Conservation (phyloP, 768 basidiomycete species). For the Plicaturopsis crispa region DNA sequence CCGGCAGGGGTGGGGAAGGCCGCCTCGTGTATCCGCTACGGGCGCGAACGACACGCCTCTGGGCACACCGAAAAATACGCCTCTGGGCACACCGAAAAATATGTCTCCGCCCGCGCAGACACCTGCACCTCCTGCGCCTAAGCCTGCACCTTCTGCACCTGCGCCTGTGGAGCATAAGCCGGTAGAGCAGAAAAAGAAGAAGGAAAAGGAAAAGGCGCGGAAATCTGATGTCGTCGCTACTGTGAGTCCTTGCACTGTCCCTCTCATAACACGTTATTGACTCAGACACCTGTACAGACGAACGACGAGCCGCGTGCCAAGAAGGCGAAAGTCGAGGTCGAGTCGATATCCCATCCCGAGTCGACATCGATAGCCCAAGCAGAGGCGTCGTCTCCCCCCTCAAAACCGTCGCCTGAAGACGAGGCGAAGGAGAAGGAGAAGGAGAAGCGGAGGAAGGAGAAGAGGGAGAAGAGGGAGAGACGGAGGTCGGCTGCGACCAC, state of each 20-base stretch:
- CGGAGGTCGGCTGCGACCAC: conserved; percentile 13
- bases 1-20: conserved; percentile 20
- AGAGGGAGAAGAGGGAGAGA: conserved; percentile 21
- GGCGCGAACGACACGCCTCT: conserved; percentile 71
- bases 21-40: conserved; percentile 25
- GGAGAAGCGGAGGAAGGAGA: conserved; percentile 20
- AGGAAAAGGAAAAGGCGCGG: conserved; percentile 12
- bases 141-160: background rate
- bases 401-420: conserved; percentile 3
- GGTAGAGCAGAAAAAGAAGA: conserved; percentile 12
- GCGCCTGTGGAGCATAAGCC: conserved; percentile 2
- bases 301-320: background rate
- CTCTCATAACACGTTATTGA: too few species aligned
- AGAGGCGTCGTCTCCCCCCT: background rate
- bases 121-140: background rate
- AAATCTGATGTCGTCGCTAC: conserved; percentile 6
- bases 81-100: too few species aligned
- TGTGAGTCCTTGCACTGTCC: too few species aligned
- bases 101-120: conserved; percentile 63
- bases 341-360: background rate
- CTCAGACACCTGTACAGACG: too few species aligned
- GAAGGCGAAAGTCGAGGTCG: conserved; percentile 2
- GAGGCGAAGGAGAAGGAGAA: conserved; percentile 31
- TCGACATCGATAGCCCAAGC: background rate
- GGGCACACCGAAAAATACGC: conserved; percentile 57